Conservation (phyloP, 2,329 filamentous ascomycete genomes). For the Fusarium solani-melongenae region DNA sequence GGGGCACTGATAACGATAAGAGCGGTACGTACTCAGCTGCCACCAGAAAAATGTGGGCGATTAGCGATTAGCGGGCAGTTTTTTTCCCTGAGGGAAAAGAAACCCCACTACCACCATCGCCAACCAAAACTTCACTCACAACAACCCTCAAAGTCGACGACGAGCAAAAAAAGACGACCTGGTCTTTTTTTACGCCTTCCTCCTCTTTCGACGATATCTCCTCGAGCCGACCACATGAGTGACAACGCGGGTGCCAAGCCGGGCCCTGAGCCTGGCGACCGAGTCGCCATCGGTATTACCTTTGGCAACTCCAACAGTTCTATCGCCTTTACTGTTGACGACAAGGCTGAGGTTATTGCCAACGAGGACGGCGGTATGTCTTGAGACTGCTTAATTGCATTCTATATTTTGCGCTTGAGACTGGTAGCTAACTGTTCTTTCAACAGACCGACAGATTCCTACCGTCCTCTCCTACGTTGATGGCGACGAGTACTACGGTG, state of each 20-base stretch:
- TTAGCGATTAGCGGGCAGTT: conserved; percentile 42
- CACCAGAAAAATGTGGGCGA: conserved; percentile 35
- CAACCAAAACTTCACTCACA: conserved; percentile 36
- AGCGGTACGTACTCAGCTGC: conserved; percentile 29
- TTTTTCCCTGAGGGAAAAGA: conserved; percentile 42
- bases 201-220: neutral
- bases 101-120: conserved; percentile 41
- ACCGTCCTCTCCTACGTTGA: conserved; percentile 93
- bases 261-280: conserved; percentile 65
- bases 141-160: conserved; percentile 10
- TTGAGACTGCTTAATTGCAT: neutral
- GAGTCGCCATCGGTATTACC: conserved; percentile 89
- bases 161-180: conserved; percentile 9
- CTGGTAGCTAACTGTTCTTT: conserved; percentile 24
- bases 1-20: conserved; percentile 33
- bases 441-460: conserved; percentile 92
- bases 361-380: conserved; percentile 94
- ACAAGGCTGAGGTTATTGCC: conserved; percentile 97
- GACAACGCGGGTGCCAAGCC: conserved; percentile 56
- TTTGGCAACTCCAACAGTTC: conserved; percentile 99
- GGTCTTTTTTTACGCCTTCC: conserved; percentile 16
- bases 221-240: conserved; percentile 54
- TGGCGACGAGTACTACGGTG: conserved; percentile 95
- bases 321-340: conserved; percentile 92
- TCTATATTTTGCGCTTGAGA: neutral